A percentile compares a stretch with the other conserved stretches of the same genome.
Conservation (phyloP, 495 filamentous ascomycete genomes). For the Bathelium albidoporum region DNA sequence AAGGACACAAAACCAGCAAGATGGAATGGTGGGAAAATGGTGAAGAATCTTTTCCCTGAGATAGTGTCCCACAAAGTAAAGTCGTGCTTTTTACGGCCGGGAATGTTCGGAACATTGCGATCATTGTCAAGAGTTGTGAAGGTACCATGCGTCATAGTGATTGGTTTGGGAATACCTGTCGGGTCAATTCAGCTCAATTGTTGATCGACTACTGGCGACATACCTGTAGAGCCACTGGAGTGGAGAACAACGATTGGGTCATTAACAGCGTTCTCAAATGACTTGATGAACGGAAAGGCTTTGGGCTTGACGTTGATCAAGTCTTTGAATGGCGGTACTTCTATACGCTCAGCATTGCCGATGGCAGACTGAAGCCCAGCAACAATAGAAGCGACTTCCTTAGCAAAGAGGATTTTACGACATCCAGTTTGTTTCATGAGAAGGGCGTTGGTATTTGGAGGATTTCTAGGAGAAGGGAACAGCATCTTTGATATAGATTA, state of each 20-base stretch:
- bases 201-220: too few relatives aligned
- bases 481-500: too few relatives aligned
- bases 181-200: neutral
- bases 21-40: conserved; percentile 3
- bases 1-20: neutral
- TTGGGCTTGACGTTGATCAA: neutral
- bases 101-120: neutral
- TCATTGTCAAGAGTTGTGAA: neutral
- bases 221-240: conserved; percentile 26
- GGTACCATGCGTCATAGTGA: neutral
- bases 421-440: neutral
- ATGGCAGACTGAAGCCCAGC: neutral
- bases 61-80: neutral
- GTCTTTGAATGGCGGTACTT: neutral
- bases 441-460: neutral
- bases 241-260: conserved; percentile 27
- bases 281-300: conserved; percentile 18
- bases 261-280: conserved; percentile 23
- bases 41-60: neutral
- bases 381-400: neutral
- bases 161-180: conserved; percentile 20
- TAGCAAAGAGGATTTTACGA: neutral
- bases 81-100: neutral
- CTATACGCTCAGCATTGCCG: neutral
- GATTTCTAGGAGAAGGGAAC: neutral